Evolutionary conservation across 805 yeast species (phyloP), one percentile per base, ranked within the genome.

Genomic region (Yarrowia yakushimensis): DNA sequence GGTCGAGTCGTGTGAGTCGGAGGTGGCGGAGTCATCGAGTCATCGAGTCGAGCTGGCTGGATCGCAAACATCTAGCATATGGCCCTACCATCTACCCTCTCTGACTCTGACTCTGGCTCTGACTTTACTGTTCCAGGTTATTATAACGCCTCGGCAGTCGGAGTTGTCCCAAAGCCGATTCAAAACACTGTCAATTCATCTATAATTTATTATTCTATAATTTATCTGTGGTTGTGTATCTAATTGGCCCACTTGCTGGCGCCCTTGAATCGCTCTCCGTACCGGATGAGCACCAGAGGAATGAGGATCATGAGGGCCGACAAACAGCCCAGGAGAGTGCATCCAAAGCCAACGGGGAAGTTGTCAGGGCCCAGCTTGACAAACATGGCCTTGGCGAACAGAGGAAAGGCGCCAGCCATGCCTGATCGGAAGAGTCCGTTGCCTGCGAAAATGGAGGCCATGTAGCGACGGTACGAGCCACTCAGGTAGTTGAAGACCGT

Each of bases 361-460:
- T 74, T 78, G 1, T 71, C 39, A 1, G 67, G 65, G 1, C 72
- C 72, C n/a, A 68, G 54, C 23, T 69, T 81, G 64, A 75, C 73
- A 69, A 79, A 86, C 81, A 86, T 78, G 28, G 81, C 79, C 27
- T 76, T 69, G 3, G 86, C 87, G 71, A 86, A 85, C 57, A 86
- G 73, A 54, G 86, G 86, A 74, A 83, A 83, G 2, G 78, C 79
- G 62, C 81, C 81, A 0, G 84, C 86, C 66, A 80, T 74, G 0
- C 72, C 72, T 1, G 81, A 74, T 64, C 86, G 77, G 65, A 78
- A 76, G 28, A 82, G 72, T 42, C 75, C 79, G 66, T 81, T 83
- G 43, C 82, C 81, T 4, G 85, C 85, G 70, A 80, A 81, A 1
- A 80, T 85, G 0, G 85, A 81, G 2, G 85, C 85, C 65, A 81